Conservation (phyloP, 768 basidiomycete species). For the Hebeloma cylindrosporum region DNA sequence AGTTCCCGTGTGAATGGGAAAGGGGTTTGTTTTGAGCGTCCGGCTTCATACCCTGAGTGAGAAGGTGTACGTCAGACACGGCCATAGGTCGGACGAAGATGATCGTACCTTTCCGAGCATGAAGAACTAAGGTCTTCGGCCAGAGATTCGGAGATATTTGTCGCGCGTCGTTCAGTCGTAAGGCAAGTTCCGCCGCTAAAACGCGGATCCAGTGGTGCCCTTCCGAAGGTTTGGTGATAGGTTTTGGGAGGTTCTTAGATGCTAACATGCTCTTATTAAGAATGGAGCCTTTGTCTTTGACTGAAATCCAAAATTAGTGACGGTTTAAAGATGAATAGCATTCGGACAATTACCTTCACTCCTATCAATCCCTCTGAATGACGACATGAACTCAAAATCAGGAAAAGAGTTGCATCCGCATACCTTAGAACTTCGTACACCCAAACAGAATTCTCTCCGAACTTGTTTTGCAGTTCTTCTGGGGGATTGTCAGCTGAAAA, state of each 20-base stretch:
- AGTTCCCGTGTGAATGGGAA: constrained; percentile 83
- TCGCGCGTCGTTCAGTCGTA: constrained; percentile 82
- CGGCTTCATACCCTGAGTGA: constrained; percentile 57
- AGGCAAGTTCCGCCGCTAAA: constrained; percentile 84
- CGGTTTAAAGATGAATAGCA: not conserved
- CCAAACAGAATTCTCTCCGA: constrained; percentile 86
- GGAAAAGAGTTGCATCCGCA: too few relatives aligned
- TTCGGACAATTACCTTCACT: constrained; percentile 68
- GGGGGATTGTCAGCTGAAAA: constrained; percentile 11
- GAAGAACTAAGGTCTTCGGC: constrained; percentile 90
- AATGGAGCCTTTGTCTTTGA: constrained; percentile 74
- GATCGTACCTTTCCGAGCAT: constrained; percentile 63
- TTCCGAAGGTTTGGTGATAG: constrained; percentile 70
- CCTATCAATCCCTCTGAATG: constrained; percentile 79
- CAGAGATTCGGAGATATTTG: constrained; percentile 71
- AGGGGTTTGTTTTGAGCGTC: constrained; percentile 78
- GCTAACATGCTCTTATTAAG: constrained; percentile 93
- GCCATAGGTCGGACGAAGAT: not conserved
- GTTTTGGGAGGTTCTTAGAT: constrained; percentile 87
- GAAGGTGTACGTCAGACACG: too few relatives aligned
- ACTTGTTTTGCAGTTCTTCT: constrained; percentile 81
- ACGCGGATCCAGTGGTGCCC: constrained; percentile 92
- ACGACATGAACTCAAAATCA: too few relatives aligned
- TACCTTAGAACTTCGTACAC: constrained; percentile 89
- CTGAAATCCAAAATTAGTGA: constrained; percentile 39